Evolutionary conservation across 495 filamentous ascomycete species (phyloP).

Genomic region (Podospora didyma): DNA sequence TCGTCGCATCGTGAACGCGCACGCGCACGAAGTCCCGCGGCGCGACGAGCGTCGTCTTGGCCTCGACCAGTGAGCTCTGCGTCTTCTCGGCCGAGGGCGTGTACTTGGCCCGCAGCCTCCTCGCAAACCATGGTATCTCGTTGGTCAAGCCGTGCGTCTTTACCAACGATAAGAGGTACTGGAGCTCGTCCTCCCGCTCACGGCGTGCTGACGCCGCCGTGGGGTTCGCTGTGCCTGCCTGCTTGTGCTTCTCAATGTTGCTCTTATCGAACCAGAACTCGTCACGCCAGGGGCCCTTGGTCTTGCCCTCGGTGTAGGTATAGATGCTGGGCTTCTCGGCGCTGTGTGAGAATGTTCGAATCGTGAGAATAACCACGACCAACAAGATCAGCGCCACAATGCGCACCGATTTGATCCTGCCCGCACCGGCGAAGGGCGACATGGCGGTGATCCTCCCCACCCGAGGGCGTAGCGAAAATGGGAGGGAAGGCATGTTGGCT

Average conservation of each 20-base stretch:
- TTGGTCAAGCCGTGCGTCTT: background rate
- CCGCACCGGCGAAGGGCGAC: background rate
- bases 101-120: background rate
- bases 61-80: background rate
- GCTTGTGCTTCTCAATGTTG: background rate
- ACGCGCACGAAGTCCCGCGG: background rate
- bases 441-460: no score
- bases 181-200: background rate
- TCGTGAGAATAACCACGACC: background rate
- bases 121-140: background rate
- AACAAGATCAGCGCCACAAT: background rate
- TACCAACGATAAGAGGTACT: background rate
- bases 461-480: no score
- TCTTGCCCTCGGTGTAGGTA: background rate
- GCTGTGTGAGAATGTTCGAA: background rate
- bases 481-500: no score
- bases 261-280: background rate
- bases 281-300: background rate
- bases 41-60: background rate
- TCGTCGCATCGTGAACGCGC: background rate
- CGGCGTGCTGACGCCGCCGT: background rate
- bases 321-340: background rate
- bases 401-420: background rate
- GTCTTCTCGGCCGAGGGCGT: background rate
- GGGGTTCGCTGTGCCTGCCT: background rate